Base-by-base conservation (phyloP, 1,139 yeast genomes). In the Saccharomyces hybrid region DNA sequence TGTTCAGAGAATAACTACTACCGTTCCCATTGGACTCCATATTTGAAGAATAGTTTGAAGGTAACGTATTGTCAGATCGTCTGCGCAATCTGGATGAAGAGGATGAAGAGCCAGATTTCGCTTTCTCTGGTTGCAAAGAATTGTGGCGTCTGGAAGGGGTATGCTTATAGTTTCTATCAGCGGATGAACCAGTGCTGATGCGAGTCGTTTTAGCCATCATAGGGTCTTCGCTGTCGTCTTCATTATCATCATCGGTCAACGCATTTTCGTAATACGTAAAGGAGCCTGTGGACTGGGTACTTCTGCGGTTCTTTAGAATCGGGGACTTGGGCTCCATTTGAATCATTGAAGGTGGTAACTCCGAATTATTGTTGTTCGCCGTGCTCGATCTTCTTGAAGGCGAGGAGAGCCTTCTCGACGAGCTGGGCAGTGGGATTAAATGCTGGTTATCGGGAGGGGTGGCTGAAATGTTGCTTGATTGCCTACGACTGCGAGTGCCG, bases 321-420 rank as follows among this genome's bases (percentile, higher is more conserved):
- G 88, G 88, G 44, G 81, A 79, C 61, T 79, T 82, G 11, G 88
- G 87, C 55, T 79, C 81, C 42, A 80, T 72, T 58, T 78, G 80
- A n/a, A 75, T 72, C 88, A 83, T 82, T 7, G 85, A 81, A 8
- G 88, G 84, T 2, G 87, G 88, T 55, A 76, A 70, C 56, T 44
- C 51, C 52, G 58, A 0, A 51, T 55, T 51, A 27, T 52, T 54
- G 44, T 54, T 47, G 19, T 38, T 38, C 24, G 24, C 44, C 44
- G 19, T 38, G 48, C 58, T 56, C 5, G 49, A 63, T 56, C 42
- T 64, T 71, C 50, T 62, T 59, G 61, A 67, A 66, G 44, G 7
- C 11, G 41, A 38, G 19, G 44, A 16, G 21, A 38, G 44, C 24
- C 44, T 38, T 16, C 44, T 38, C 19, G 44, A 38, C 24, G 44